A percentile compares a stretch with the other conserved stretches of the same genome.
These are phyloP conservation scores for Penicillium crystallinum DNA, from an alignment of 495 filamentous ascomycete genomes.

Conservation along the genomic window DNA sequence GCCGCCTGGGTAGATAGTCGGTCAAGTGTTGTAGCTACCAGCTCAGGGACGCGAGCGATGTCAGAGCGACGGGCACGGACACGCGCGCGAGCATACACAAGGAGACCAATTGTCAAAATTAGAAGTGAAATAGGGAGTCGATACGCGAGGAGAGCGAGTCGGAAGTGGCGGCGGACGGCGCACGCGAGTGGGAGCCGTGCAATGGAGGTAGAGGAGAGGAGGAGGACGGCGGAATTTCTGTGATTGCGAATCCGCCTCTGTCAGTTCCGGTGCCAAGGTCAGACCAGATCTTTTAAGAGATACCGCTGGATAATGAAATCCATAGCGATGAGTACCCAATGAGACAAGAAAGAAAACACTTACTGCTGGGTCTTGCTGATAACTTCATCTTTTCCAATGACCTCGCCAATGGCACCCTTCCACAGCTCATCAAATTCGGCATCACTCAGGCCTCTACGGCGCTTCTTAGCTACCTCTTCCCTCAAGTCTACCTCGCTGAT, in stretches of 20 bases:
- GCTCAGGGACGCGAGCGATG: conserved; percentile 63
- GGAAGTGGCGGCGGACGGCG: conserved; percentile 80
- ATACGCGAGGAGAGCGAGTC: conserved; percentile 91
- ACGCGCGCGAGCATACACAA: conserved; percentile 53
- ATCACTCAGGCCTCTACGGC: conserved; percentile 72
- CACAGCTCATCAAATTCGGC: conserved; percentile 91
- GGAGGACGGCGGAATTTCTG: conserved; percentile 57
- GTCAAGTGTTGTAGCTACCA: conserved; percentile 79
- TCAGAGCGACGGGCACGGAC: conserved; percentile 55
- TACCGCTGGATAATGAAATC: conserved; percentile 15
- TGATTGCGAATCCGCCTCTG: conserved; percentile 62
- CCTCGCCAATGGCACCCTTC: conserved; percentile 79
- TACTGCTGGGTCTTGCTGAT: conserved; percentile 67
- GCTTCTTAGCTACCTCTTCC: conserved; percentile 63
- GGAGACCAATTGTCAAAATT: conserved; percentile 42
- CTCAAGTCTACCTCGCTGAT: conserved; percentile 75
- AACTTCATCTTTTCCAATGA: conserved; percentile 77
- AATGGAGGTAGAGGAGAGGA: conserved; percentile 71
- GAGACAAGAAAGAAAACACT: conserved; percentile 40
- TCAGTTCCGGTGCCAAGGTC: conserved; percentile 59
- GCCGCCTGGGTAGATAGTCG: conserved; percentile 77
- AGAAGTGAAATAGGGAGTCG: conserved; percentile 83
- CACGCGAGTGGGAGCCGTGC: conserved; percentile 83
- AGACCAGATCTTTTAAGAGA: conserved; percentile 38
- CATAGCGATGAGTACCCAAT: conserved; percentile 12